Conservation (phyloP, 108 stramenopile genomes). For the Cyclotella sp. region DNA sequence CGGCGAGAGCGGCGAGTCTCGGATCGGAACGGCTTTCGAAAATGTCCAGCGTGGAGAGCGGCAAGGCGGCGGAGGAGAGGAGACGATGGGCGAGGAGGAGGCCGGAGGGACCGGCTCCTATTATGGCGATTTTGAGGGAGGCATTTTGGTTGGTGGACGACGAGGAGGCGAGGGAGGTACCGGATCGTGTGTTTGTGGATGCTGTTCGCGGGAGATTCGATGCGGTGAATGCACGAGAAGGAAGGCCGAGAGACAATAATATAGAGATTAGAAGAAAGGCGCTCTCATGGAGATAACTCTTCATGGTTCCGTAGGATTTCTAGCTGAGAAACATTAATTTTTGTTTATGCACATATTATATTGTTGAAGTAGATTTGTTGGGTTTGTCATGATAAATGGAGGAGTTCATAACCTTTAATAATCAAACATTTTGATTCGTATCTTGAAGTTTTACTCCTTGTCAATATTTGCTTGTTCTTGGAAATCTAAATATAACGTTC, state of each 20-base stretch:
- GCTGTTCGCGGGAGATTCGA: neutral
- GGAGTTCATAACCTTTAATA: no score
- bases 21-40: constrained; percentile 76
- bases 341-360: no score
- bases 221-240: neutral
- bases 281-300: neutral
- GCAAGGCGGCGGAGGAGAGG: constrained; percentile 13
- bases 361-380: no score
- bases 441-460: no score
- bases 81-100: constrained; percentile 72
- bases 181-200: neutral
- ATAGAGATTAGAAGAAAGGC: neutral
- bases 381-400: no score
- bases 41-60: constrained; percentile 47
- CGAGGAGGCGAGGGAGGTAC: neutral
- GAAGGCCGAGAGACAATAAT: neutral
- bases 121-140: constrained; percentile 15
- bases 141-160: neutral
- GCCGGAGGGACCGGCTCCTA: constrained; percentile 66
- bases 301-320: no score
- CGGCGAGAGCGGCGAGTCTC: constrained; percentile 24
- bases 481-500: no score
- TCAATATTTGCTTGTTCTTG: no score
- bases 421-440: no score
- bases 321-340: no score